phyloP scores from a whole-genome alignment of 306 rosid species.

The Pachyrhizus erosus region DNA sequence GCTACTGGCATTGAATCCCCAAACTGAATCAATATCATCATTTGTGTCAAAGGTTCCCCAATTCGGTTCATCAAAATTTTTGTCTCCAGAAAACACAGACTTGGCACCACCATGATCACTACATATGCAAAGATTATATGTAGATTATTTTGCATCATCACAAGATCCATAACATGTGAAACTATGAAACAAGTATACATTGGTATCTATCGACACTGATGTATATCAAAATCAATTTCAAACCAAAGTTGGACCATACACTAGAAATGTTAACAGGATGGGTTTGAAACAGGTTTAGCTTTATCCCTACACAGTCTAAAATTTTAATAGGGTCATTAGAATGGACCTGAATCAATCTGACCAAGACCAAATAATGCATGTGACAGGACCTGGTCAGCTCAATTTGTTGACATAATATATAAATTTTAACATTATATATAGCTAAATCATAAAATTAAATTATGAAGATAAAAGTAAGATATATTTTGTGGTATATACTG shows the following conservation, averaged over 20 bases:
- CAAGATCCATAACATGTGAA: conserved; percentile 1
- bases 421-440: neutral
- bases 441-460: neutral
- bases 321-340: neutral
- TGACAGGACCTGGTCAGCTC: neutral
- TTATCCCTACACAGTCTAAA: neutral
- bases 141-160: conserved; percentile 32
- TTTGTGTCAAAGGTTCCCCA: conserved; percentile 93
- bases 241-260: conserved; percentile 14
- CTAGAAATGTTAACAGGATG: neutral
- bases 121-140: conserved; percentile 49
- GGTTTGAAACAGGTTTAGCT: neutral
- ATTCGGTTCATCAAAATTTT: conserved; percentile 71
- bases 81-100: conserved; percentile 76
- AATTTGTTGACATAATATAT: neutral
- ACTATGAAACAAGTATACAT: neutral
- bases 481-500: neutral
- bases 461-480: neutral
- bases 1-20: conserved; percentile 79
- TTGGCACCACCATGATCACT: conserved; percentile 73
- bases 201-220: conserved; percentile 10
- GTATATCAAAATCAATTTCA: conserved; percentile 17
- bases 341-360: neutral
- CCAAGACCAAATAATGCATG: neutral
- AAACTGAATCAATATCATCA: conserved; percentile 85